Evolutionary conservation across 768 basidiomycete species (phyloP).

Genomic region (Amanita exitialis): DNA sequence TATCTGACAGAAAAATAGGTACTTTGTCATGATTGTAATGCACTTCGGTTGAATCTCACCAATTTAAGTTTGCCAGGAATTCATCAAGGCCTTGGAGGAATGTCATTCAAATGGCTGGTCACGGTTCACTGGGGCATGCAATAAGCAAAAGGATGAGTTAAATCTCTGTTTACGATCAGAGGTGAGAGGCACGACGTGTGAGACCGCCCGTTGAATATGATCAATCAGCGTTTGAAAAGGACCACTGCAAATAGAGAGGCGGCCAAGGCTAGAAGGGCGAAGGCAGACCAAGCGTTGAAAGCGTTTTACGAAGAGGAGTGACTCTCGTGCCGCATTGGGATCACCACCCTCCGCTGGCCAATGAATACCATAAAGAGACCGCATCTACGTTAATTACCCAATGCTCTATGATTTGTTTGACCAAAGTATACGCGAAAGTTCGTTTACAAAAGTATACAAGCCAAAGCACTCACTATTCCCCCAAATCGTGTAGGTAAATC

Average conservation of each 20-base stretch:
- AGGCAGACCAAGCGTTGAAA: slow-evolving; percentile 49
- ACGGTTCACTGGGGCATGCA: slow-evolving; percentile 62
- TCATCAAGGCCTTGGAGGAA: slow-evolving; percentile 65
- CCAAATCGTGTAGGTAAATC: too few species aligned
- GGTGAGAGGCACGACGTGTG: slow-evolving; percentile 27
- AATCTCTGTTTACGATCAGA: slow-evolving; percentile 65
- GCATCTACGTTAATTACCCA: slow-evolving; percentile 9
- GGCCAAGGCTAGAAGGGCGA: slow-evolving; percentile 46
- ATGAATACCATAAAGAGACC: neutral
- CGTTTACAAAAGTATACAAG: too few species aligned
- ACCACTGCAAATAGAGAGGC: slow-evolving; percentile 47
- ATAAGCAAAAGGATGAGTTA: slow-evolving; percentile 54
- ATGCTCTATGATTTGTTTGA: too few species aligned
- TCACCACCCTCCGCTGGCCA: neutral
- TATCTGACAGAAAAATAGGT: slow-evolving; percentile 59
- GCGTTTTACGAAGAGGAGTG: slow-evolving; percentile 44
- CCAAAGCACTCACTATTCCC: too few species aligned
- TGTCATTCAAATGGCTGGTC: slow-evolving; percentile 60
- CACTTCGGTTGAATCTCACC: slow-evolving; percentile 2
- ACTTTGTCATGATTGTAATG: slow-evolving; percentile 1
- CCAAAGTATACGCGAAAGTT: too few species aligned
- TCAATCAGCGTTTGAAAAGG: slow-evolving; percentile 44
- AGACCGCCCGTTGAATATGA: slow-evolving; percentile 6
- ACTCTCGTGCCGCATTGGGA: slow-evolving; percentile 13
- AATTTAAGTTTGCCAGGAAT: slow-evolving; percentile 55